These are phyloP conservation scores for Xylaria cubensis DNA, from an alignment of 495 filamentous ascomycete genomes.

Conservation along the genomic window DNA sequence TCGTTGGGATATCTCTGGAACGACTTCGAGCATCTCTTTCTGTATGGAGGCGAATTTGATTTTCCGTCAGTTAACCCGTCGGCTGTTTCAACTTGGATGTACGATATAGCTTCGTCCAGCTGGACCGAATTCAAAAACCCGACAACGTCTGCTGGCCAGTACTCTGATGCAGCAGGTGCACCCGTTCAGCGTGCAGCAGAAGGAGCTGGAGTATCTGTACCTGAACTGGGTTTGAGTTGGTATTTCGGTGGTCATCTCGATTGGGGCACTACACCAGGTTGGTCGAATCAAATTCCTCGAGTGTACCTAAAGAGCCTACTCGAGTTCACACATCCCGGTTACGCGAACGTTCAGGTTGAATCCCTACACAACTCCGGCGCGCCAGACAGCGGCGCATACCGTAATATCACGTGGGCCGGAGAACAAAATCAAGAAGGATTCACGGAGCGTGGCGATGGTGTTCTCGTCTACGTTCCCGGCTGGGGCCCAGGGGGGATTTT, in stretches of 20 bases:
- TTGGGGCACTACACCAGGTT: constrained; percentile 70
- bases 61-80: constrained; percentile 58
- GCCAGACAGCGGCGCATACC: constrained; percentile 61
- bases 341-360: constrained; percentile 63
- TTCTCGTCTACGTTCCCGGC: constrained; percentile 73
- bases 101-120: constrained; percentile 60
- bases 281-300: constrained; percentile 64
- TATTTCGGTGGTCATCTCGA: constrained; percentile 82
- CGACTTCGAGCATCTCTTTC: constrained; percentile 67
- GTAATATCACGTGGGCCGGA: constrained; percentile 75
- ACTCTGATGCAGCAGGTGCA: constrained; percentile 57
- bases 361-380: constrained; percentile 58
- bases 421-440: constrained; percentile 68
- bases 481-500: constrained; percentile 73
- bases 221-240: constrained; percentile 70
- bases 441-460: constrained; percentile 73
- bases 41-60: constrained; percentile 77
- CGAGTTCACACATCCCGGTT: constrained; percentile 76
- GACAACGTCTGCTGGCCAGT: constrained; percentile 62
- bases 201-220: constrained; percentile 71
- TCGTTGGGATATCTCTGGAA: constrained; percentile 76
- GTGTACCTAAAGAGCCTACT: constrained; percentile 74
- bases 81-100: constrained; percentile 69
- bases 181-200: constrained; percentile 70
- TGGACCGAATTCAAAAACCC: constrained; percentile 68